A percentile compares a stretch with the other conserved stretches of the same genome.
phyloP scores from a whole-genome alignment of 1,284 basidiomycete species.

The Volvariella surrecta region DNA sequence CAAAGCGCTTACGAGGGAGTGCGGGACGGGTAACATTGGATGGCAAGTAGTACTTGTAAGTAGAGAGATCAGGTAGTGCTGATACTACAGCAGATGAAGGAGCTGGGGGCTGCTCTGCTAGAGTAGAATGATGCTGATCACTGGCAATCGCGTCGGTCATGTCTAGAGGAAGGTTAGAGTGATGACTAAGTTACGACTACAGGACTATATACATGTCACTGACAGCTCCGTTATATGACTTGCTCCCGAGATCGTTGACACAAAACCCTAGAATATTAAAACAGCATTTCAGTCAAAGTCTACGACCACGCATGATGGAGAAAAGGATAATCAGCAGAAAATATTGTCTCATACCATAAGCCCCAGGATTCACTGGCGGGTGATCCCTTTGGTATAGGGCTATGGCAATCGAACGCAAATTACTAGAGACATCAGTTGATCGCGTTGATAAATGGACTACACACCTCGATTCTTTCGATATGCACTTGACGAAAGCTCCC shows the following conservation, averaged over 20 bases:
- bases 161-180: not conserved
- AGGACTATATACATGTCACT: not conserved
- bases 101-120: not conserved
- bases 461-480: constrained; percentile 1
- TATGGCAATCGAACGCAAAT: constrained; percentile 75
- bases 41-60: constrained; percentile 44
- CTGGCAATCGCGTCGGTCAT: not conserved
- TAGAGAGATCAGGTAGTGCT: not conserved
- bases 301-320: not conserved
- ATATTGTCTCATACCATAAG: constrained; percentile 59
- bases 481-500: not conserved
- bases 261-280: too few relatives aligned
- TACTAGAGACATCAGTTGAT: constrained; percentile 58
- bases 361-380: constrained; percentile 67
- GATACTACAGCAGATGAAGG: not conserved
- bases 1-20: constrained; percentile 13
- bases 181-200: not conserved
- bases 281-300: not conserved
- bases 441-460: constrained; percentile 5
- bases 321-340: constrained; percentile 29
- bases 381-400: constrained; percentile 58
- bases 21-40: constrained; percentile 15
- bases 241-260: too few relatives aligned
- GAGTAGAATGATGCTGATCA: not conserved
- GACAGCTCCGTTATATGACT: too few relatives aligned